A percentile compares a stretch with the other conserved stretches of the same genome.
phyloP scores from a whole-genome alignment of 805 yeast species.

The Kurtzmaniella cleridarum region DNA sequence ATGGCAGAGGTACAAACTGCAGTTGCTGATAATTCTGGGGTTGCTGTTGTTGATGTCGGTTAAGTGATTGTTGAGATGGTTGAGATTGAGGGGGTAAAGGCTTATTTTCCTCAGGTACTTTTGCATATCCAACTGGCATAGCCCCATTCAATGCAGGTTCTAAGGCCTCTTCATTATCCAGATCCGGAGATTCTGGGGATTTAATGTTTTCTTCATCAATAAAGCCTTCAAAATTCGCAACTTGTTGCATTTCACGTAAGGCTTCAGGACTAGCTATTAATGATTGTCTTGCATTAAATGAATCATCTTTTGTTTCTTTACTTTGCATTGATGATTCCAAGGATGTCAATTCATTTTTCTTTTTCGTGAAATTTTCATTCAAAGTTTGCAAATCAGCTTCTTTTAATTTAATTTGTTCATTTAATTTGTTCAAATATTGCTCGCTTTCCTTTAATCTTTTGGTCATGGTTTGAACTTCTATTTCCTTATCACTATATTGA shows the following conservation, averaged over 20 bases:
- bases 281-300: conserved; percentile 10
- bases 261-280: conserved; percentile 11
- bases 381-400: not conserved
- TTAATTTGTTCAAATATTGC: conserved; percentile 11
- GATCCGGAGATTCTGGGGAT: too few relatives aligned
- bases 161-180: too few relatives aligned
- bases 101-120: not conserved
- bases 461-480: not conserved
- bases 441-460: conserved; percentile 2
- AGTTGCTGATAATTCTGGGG: conserved; percentile 1
- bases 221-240: conserved; percentile 32
- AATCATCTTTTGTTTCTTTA: not conserved
- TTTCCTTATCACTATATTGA: not conserved
- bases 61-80: not conserved
- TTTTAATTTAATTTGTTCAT: conserved; percentile 3
- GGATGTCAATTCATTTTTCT: not conserved
- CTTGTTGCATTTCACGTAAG: conserved; percentile 31
- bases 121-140: not conserved
- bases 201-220: conserved; percentile 21
- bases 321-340: not conserved
- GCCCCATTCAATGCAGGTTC: too few relatives aligned
- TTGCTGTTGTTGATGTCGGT: not conserved
- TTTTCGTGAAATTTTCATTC: not conserved
- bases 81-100: too few relatives aligned
- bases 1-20: not conserved